Evolutionary conservation across 768 basidiomycete species (phyloP).

Genomic region (Leucosporidium yakuticum): DNA sequence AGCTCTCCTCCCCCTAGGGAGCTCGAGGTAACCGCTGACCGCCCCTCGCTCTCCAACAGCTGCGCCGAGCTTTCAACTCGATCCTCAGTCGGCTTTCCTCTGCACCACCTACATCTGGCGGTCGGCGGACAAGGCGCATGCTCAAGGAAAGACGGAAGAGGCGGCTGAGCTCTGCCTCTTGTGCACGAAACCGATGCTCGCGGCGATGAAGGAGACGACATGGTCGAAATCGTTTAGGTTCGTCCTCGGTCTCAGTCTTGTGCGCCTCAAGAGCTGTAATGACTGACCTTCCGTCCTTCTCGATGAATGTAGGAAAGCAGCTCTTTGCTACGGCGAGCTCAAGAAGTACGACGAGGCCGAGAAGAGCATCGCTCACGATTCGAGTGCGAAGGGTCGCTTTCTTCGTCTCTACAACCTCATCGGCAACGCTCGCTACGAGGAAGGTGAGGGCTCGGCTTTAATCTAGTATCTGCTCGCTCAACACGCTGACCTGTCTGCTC

Average conservation of each 20-base stretch:
- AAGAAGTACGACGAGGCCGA: background rate
- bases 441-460: background rate
- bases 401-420: conserved; percentile 13
- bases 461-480: too few relatives aligned
- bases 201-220: background rate
- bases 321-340: background rate
- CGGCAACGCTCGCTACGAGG: background rate
- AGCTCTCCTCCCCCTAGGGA: background rate
- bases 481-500: rapidly evolving
- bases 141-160: background rate
- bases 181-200: background rate
- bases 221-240: conserved; percentile 5
- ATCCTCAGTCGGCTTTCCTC: background rate
- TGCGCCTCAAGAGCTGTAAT: too few relatives aligned
- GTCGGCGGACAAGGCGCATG: background rate
- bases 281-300: background rate
- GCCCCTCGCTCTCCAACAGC: background rate
- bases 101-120: conserved; percentile 12
- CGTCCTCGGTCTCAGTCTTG: background rate
- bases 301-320: background rate
- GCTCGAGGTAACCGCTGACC: background rate
- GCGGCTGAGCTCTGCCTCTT: conserved; percentile 8
- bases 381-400: conserved; percentile 14
- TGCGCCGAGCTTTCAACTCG: background rate
- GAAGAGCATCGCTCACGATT: background rate